phyloP scores from a whole-genome alignment of 2,329 filamentous ascomycete species.

The Diaporthe destruens region DNA sequence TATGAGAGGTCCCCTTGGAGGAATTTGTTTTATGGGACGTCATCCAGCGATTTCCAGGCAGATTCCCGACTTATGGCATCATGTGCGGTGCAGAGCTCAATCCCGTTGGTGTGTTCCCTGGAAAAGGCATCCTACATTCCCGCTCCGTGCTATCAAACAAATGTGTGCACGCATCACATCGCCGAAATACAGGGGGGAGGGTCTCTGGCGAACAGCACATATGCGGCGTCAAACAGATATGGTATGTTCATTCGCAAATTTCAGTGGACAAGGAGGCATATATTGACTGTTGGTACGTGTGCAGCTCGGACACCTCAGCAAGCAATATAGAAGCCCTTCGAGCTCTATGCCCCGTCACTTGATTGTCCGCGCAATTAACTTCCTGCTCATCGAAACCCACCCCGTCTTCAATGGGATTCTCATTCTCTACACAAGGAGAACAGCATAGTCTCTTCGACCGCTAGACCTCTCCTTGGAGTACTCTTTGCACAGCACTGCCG shows the following conservation, averaged over 20 bases:
- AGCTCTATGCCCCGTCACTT: background rate
- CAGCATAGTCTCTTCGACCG: background rate
- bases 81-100: background rate
- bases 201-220: background rate
- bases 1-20: background rate
- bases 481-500: background rate
- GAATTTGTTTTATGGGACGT: background rate
- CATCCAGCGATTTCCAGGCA: background rate
- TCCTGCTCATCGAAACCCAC: background rate
- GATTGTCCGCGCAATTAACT: background rate
- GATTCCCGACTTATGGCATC: background rate
- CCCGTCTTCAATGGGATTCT: background rate
- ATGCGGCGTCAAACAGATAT: no score
- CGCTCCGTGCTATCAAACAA: conserved; percentile 38
- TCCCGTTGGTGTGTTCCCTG: conserved; percentile 10
- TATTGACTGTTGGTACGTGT: background rate
- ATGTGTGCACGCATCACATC: background rate
- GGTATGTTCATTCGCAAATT: background rate
- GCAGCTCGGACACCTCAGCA: background rate
- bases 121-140: conserved; percentile 27
- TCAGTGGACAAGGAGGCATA: background rate
- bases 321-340: background rate
- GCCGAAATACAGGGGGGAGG: background rate
- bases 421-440: no score
- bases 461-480: background rate